These are phyloP conservation scores for Talaromyces sp. DNA, from an alignment of 2,329 filamentous ascomycete genomes.

Conservation along the genomic window DNA sequence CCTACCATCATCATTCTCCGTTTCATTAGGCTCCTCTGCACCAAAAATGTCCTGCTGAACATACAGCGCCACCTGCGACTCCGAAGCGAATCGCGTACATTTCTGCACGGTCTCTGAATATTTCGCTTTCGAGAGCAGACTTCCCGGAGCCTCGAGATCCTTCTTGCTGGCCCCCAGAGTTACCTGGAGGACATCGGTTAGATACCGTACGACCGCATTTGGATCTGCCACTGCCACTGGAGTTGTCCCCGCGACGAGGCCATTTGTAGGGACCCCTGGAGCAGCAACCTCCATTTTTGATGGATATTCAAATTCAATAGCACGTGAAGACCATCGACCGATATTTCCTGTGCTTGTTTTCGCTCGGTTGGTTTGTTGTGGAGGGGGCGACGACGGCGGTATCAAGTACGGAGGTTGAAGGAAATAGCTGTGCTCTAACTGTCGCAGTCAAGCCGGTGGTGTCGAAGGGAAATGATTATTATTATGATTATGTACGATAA, in stretches of 20 bases:
- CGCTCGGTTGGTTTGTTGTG: background rate
- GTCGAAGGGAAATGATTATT: background rate
- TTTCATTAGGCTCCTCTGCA: slow-evolving; percentile 45
- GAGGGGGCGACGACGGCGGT: background rate
- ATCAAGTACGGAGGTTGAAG: background rate
- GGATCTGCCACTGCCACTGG: slow-evolving; percentile 49
- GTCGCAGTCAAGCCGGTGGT: background rate
- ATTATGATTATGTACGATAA: background rate
- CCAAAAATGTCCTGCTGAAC: slow-evolving; percentile 70
- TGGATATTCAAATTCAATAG: slow-evolving; percentile 19
- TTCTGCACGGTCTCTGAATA: slow-evolving; percentile 76
- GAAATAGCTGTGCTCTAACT: background rate
- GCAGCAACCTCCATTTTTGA: slow-evolving; percentile 36
- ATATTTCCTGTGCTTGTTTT: background rate
- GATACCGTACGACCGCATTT: slow-evolving; percentile 64
- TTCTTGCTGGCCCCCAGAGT: slow-evolving; percentile 68
- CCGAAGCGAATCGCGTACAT: slow-evolving; percentile 83
- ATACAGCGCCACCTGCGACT: slow-evolving; percentile 82
- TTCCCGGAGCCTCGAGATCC: slow-evolving; percentile 76
- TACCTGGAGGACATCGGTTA: slow-evolving; percentile 64
- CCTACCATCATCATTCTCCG: slow-evolving; percentile 39
- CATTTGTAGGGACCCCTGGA: slow-evolving; percentile 30
- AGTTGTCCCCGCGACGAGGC: slow-evolving; percentile 28
- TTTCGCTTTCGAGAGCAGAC: slow-evolving; percentile 68
- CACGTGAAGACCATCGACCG: slow-evolving; percentile 29